Percentiles rank a stretch among this genome's conserved stretches.
These are phyloP conservation scores for Dendrothele bispora DNA, from an alignment of 768 basidiomycete species.

Conservation along the genomic window DNA sequence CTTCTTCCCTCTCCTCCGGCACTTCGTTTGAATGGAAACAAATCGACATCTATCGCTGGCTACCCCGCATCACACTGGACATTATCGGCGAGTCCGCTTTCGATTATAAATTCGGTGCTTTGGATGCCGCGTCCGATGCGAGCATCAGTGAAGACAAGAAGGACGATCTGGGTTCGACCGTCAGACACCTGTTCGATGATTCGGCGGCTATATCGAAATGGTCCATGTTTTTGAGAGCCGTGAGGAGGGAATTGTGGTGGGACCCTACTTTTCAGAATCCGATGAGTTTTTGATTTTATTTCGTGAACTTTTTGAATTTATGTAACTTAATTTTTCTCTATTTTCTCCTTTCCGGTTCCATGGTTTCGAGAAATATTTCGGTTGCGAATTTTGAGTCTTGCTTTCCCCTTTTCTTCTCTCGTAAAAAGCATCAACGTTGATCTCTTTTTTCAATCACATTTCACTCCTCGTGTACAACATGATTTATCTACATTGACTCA, in stretches of 20 bases:
- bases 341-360: too few relatives aligned
- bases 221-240: neutral
- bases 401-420: too few relatives aligned
- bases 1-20: too few relatives aligned
- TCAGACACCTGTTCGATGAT: constrained; percentile 5
- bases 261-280: neutral
- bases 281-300: neutral
- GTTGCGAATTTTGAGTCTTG: too few relatives aligned
- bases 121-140: constrained; percentile 6
- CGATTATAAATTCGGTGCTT: constrained; percentile 22
- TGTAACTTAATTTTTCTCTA: too few relatives aligned
- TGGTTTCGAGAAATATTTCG: too few relatives aligned
- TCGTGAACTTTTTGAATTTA: too few relatives aligned
- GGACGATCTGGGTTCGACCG: neutral
- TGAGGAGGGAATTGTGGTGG: neutral
- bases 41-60: constrained; percentile 22
- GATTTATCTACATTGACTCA: neutral
- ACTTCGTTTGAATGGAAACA: constrained; percentile 13
- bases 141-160: constrained; percentile 1
- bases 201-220: neutral
- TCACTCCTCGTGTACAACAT: neutral
- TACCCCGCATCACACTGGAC: constrained; percentile 33
- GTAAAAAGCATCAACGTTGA: too few relatives aligned
- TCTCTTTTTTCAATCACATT: too few relatives aligned
- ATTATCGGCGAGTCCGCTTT: constrained; percentile 36